Base-by-base conservation (phyloP, 2,329 filamentous ascomycete species). In the Trichoderma gracile region DNA sequence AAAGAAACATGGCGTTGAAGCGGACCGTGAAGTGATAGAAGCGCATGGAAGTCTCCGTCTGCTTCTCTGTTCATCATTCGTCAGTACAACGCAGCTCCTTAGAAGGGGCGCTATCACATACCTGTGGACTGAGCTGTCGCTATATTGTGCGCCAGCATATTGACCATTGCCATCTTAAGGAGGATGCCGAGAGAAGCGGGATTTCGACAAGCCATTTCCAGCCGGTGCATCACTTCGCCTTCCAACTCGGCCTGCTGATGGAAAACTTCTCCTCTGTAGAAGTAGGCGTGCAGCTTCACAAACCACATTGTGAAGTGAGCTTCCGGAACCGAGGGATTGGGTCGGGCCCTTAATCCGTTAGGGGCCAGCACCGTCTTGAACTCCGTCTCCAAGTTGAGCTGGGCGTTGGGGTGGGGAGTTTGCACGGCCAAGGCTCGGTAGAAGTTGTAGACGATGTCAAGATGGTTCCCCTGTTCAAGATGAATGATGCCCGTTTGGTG, bases 401-500 rank as follows among this genome's bases (percentile, higher is more conserved):
- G 82, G 3, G 92, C 93, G 52, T 89, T 84, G 0, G 89, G 89
- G 72, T 95, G 89, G 5, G 93, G 92, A 46, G 88, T 82, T 59
- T 87, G 82, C 38, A 92, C 88, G 9, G 88, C 88, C 69, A 95
- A 83, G 17, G 93, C 89, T 67, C 93, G 89, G 73, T 97, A 95
- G 46, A 98, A 86, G 75, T 97, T 88, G 76, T 97, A 98, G 33
- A 96, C 89, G 10, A 92, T 89, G 67, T 92, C 87, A 57, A 98
- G 84, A 73, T 96, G 90, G 69, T 94, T 89, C 65, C 84, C 85
- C 70, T 93, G 87, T 60, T 90, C 88, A 54, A 92, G 84, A 66
- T 90, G 89, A 65, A 98, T 89, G 42, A 98, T 91, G 42, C 91
- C 93, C 75, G 95, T 87, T 76, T 98, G 95, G 72, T 99, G 94